Evolutionary conservation across 352 stramenopile species (phyloP).

Genomic region (Phytophthora sp.): DNA sequence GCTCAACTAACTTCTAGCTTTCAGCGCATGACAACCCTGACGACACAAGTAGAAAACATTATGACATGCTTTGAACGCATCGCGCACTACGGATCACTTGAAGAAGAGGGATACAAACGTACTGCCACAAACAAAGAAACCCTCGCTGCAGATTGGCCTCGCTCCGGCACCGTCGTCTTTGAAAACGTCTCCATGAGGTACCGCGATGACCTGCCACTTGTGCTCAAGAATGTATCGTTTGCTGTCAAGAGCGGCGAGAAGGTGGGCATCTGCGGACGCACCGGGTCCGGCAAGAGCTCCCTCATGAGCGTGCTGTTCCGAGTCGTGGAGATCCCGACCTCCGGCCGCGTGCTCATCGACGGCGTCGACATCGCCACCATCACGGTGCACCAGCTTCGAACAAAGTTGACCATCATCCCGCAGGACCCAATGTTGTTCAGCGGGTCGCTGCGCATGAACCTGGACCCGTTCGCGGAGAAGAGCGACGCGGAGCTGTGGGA

Average conservation of each 20-base stretch:
- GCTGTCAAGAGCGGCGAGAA: slow-evolving; percentile 83
- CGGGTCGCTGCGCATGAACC: slow-evolving; percentile 88
- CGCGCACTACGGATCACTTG: slow-evolving; percentile 36
- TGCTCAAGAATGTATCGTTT: slow-evolving; percentile 46
- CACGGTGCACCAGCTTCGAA: slow-evolving; percentile 35
- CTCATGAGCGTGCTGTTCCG: slow-evolving; percentile 53
- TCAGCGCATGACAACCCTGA: slow-evolving; percentile 34
- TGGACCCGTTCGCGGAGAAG: slow-evolving; percentile 87
- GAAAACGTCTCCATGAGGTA: slow-evolving; percentile 57
- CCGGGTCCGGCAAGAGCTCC: slow-evolving; percentile 51
- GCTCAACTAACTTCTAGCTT: slow-evolving; percentile 52
- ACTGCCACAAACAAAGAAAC: slow-evolving; percentile 9
- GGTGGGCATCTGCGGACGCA: slow-evolving; percentile 63
- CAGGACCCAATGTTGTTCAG: slow-evolving; percentile 92
- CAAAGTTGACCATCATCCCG: slow-evolving; percentile 74
- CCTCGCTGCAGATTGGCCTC: slow-evolving; percentile 40
- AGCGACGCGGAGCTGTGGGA: slow-evolving; percentile 53
- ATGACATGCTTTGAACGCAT: slow-evolving; percentile 59
- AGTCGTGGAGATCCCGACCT: slow-evolving; percentile 38
- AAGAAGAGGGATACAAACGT: slow-evolving; percentile 46
- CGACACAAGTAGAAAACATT: slow-evolving; percentile 55
- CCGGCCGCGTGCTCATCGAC: slow-evolving; percentile 84
- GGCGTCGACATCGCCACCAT: slow-evolving; percentile 70
- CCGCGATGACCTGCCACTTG: slow-evolving; percentile 45
- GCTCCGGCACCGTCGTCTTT: slow-evolving; percentile 41